A percentile compares a stretch with the other conserved stretches of the same genome.
These are phyloP conservation scores for Aspergillus sp. DNA, from an alignment of 2,329 filamentous ascomycete species.

Conservation along the genomic window DNA sequence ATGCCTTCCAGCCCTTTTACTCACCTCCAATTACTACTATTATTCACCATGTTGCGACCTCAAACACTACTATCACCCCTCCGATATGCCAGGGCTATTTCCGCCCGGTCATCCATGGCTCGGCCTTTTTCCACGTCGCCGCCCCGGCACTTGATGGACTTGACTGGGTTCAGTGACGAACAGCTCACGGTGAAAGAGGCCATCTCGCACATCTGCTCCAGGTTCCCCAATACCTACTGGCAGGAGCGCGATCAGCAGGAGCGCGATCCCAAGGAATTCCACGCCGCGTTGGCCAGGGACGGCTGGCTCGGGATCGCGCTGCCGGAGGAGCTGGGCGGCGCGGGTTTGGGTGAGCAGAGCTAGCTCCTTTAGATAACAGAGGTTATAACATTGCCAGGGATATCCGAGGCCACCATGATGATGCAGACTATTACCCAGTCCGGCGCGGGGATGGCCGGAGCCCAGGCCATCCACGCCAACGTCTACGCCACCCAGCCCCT, in stretches of 20 bases:
- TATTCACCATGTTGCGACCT: not conserved
- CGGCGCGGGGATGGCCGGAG: constrained; percentile 67
- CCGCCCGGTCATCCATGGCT: not conserved
- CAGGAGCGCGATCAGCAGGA: constrained; percentile 61
- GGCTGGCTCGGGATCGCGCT: constrained; percentile 77
- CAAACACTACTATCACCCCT: not conserved
- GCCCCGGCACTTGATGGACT: constrained; percentile 53
- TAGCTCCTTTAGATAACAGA: no score
- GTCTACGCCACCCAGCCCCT: constrained; percentile 56
- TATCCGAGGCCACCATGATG: constrained; percentile 80
- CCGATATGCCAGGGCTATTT: not conserved
- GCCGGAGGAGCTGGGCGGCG: constrained; percentile 63
- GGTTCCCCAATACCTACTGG: constrained; percentile 67
- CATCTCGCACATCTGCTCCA: constrained; percentile 56
- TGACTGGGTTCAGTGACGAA: constrained; percentile 60
- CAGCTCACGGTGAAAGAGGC: constrained; percentile 65
- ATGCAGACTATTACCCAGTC: constrained; percentile 68
- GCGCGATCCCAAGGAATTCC: constrained; percentile 64
- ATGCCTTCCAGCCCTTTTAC: no score
- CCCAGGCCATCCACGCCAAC: constrained; percentile 50
- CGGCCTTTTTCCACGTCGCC: constrained; percentile 24
- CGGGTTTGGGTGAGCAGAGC: constrained; percentile 47
- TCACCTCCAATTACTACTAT: no score
- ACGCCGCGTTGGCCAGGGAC: constrained; percentile 61
- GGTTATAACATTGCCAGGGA: constrained; percentile 26